Base-by-base conservation (phyloP, 768 basidiomycete species). In the Russula compacta region DNA sequence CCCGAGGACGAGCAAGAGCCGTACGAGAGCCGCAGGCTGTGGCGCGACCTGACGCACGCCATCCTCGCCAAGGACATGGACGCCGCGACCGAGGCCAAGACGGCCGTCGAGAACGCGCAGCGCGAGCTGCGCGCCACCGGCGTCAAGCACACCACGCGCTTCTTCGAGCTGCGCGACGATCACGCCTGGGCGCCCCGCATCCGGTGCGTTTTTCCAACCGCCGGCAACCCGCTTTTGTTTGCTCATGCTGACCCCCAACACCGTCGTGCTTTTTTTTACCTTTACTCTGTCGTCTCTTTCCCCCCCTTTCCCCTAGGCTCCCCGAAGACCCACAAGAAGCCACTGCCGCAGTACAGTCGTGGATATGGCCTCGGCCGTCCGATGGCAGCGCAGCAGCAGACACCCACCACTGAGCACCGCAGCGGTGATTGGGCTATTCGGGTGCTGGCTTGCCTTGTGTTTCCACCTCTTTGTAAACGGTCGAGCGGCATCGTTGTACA, bases 31-130 rank as follows among this genome's bases (percentile, higher is more conserved):
- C 58, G 12, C 66, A 86, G 89, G 67, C 73, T 98, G 56, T 99
- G 97, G 97, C 69, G 76, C 42, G 78, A 84, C 49, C 75, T 99
- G 46, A 98, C 97, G 29, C 75, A 79, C 17, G 97, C 95, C 19
- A 98, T 99, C 73, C 71, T 79, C 35, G 78, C 77, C 36, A 91
- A 87, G 69, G 93, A 99, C 71, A 95, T 98, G 92, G 92, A 95
- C 67, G 86, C 83, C 11, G 97, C 97, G 24, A 97, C 94, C 4
- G 82, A 81, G 32, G 91, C 92, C 51, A 99, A 99, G 78, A 82
- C 83, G 2, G 79, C 80, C 12, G 90, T 99, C 0, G 97, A 99
- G 75, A 93, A 95, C 65, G 84, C 84, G 29, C 95, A 98, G 74
- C 80, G 97, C 51, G 93, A 97, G 67, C 73, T 81, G 58, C 83